A percentile compares a stretch with the other conserved stretches of the same genome.
These are phyloP conservation scores for Naganishia randhawae DNA, from an alignment of 768 basidiomycete genomes.

Conservation along the genomic window DNA sequence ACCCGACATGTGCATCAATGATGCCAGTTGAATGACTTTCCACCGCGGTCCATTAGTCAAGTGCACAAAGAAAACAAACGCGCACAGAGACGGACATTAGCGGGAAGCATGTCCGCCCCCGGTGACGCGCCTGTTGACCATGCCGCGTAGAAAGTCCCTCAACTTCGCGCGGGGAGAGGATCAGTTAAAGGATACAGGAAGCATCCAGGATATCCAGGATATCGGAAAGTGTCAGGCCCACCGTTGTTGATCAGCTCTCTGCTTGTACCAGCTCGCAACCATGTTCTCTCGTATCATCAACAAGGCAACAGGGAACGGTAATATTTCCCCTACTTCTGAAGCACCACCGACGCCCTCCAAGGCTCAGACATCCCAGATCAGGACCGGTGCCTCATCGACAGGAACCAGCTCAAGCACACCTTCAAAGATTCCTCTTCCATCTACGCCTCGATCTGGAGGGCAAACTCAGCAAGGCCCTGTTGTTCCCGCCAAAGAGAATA, in stretches of 20 bases:
- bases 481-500: constrained; percentile 18
- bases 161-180: not conserved
- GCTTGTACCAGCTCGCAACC: constrained; percentile 17
- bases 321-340: constrained; percentile 27
- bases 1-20: too few relatives aligned
- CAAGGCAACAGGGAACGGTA: constrained; percentile 32
- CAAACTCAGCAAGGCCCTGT: not conserved
- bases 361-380: constrained; percentile 35
- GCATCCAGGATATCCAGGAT: too few relatives aligned
- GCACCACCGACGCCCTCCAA: constrained; percentile 37
- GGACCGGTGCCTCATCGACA: constrained; percentile 27
- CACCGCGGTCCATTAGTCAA: not conserved
- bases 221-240: too few relatives aligned
- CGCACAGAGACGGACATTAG: not conserved
- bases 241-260: too few relatives aligned
- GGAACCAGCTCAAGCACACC: constrained; percentile 31
- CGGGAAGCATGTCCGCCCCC: not conserved
- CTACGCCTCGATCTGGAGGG: constrained; percentile 31
- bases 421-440: constrained; percentile 47
- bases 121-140: not conserved
- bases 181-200: not conserved
- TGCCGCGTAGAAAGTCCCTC: constrained; percentile 10
- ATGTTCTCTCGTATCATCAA: constrained; percentile 50
- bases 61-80: constrained; percentile 16
- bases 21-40: constrained; percentile 8